Conservation (phyloP, 345 rosid genomes). For the Camelina sativa region DNA sequence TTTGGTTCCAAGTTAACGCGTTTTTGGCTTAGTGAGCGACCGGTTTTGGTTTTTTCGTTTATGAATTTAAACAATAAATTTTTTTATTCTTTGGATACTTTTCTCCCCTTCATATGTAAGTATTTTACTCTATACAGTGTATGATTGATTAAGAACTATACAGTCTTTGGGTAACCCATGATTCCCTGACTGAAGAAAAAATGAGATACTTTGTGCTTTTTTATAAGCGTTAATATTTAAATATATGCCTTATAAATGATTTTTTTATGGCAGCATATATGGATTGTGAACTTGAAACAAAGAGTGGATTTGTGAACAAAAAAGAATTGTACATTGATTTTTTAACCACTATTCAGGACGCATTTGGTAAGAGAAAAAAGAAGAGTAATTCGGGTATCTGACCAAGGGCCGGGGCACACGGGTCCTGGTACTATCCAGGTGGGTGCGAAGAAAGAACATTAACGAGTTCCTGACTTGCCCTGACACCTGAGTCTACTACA, state of each 20-base stretch:
- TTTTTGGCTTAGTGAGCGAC: slow-evolving; percentile 21
- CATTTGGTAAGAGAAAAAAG: too few species aligned
- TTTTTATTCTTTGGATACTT: neutral
- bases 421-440: too few species aligned
- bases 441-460: too few species aligned
- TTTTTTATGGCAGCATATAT: too few species aligned
- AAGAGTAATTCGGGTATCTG: too few species aligned
- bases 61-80: neutral
- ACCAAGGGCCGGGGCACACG: too few species aligned
- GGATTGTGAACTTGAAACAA: neutral
- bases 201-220: neutral
- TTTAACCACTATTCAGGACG: too few species aligned
- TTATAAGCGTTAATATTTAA: neutral
- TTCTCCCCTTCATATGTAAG: neutral
- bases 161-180: neutral
- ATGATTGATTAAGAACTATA: neutral
- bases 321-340: neutral
- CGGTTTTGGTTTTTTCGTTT: neutral
- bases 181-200: neutral
- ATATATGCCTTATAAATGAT: neutral
- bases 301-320: neutral
- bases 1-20: slow-evolving; percentile 38
- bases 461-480: too few species aligned
- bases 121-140: neutral
- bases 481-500: too few species aligned